phyloP scores from a whole-genome alignment of 257 asterid species.

The Nemophila menziesii region DNA sequence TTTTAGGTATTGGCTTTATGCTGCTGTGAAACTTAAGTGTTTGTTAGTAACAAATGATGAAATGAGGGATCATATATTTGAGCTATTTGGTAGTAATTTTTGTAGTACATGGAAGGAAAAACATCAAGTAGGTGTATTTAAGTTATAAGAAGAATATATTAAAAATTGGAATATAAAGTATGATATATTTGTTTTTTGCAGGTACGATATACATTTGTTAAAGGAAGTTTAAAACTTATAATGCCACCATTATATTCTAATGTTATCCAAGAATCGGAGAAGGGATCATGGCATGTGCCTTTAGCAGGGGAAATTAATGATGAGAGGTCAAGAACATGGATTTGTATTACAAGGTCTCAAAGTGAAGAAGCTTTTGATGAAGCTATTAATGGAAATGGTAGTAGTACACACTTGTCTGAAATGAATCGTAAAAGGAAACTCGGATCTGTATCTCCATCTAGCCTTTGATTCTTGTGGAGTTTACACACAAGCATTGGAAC shows the following conservation, averaged over 20 bases:
- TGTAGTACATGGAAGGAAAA: slow-evolving; percentile 87
- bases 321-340: slow-evolving; percentile 62
- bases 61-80: slow-evolving; percentile 98
- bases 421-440: no score
- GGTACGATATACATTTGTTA: slow-evolving; percentile 58
- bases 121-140: slow-evolving; percentile 58
- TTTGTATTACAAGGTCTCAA: slow-evolving; percentile 43
- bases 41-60: slow-evolving; percentile 89
- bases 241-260: slow-evolving; percentile 78
- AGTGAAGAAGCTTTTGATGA: slow-evolving; percentile 11
- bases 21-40: slow-evolving; percentile 78
- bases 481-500: no score
- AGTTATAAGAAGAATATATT: not conserved
- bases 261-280: slow-evolving; percentile 70
- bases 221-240: slow-evolving; percentile 42
- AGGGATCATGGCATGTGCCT: slow-evolving; percentile 88
- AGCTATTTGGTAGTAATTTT: slow-evolving; percentile 80
- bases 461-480: no score
- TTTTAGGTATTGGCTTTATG: slow-evolving; percentile 90
- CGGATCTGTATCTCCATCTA: no score
- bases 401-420: no score
- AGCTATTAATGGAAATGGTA: not conserved
- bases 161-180: not conserved
- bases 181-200: slow-evolving; percentile 16
- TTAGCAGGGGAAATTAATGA: slow-evolving; percentile 44